Base-by-base conservation (phyloP, 352 stramenopile genomes). In the Pythium volutum region DNA sequence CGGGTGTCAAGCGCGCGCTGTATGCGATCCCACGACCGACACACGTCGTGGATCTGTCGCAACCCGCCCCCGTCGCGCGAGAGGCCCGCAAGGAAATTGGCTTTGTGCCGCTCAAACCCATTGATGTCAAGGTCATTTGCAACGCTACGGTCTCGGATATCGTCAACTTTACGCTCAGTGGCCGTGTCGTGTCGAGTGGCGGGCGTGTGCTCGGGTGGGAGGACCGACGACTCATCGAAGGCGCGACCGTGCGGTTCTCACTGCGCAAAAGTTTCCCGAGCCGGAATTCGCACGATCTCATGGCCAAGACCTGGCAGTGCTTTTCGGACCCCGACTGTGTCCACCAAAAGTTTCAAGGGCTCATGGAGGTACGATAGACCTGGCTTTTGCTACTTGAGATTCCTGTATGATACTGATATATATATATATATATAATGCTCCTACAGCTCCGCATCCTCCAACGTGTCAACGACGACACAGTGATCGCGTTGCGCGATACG, bases 281-380 rank as follows among this genome's bases (percentile, higher is more conserved):
- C 27, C 61, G 68, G 14, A 79, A 71, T 42, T 66, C 75, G 1
- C 48, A 71, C 49, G 62, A 73, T 11, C 54, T 91, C 2, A 85
- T 89, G 79, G 69, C 66, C 0, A 75, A 62, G 36, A 91, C 81
- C 33, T 91, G 79, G 79, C 71, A 85, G 62, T 91, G 81, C 59
- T 76, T 91, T 27, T 88, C 81, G 23, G 79, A 91, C 52, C 77
- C 79, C 0, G 60, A 64, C 12, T 91, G 81, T 47, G 75, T 74
- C 0, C 67, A 82, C 39, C 26, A 73, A 29, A 89, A 85, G 48
- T 91, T 91, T 56, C 71, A 71, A 10, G 81, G 81, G 1, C 65
- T 91, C 18, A 76, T 88, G 68, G 81, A 61, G 42, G 54, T 61
- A 53, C 10, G 9, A n/a, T 27, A 26, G 4, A 33, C 10, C 4